phyloP scores from a whole-genome alignment of 371 early-diverging fungal genomes.

The Mortierella sp. region DNA sequence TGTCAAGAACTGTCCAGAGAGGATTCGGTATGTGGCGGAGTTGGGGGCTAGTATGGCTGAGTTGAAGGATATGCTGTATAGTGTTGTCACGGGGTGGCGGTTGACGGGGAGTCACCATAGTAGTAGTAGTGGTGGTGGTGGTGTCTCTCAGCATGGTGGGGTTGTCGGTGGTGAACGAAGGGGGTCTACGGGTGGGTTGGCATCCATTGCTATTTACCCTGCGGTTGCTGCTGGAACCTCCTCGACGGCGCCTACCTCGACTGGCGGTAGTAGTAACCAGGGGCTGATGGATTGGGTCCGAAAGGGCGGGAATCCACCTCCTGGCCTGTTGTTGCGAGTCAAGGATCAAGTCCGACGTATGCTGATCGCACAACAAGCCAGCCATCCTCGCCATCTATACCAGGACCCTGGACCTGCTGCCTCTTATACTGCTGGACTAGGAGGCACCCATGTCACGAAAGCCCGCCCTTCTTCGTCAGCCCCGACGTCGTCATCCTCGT shows the following conservation, averaged over 20 bases:
- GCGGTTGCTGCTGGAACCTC: not conserved
- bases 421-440: not conserved
- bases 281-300: conserved; percentile 50
- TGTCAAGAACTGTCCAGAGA: conserved; percentile 23
- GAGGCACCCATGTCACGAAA: not conserved
- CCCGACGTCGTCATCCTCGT: not conserved
- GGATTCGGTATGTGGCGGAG: conserved; percentile 34
- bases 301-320: conserved; percentile 43
- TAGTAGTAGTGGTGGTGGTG: not conserved
- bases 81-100: conserved; percentile 33
- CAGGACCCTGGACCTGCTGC: not conserved
- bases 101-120: conserved; percentile 23
- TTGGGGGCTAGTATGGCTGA: conserved; percentile 45
- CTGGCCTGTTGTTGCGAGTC: conserved; percentile 18
- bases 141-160: not conserved
- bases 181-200: not conserved
- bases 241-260: not conserved
- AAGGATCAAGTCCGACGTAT: conserved; percentile 36
- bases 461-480: not conserved
- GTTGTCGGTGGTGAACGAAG: not conserved
- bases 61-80: conserved; percentile 41
- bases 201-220: not conserved
- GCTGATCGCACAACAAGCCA: conserved; percentile 14
- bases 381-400: not conserved
- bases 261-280: conserved; percentile 22